phyloP scores from a whole-genome alignment of 306 rosid genomes.

The Castanea crenata region DNA sequence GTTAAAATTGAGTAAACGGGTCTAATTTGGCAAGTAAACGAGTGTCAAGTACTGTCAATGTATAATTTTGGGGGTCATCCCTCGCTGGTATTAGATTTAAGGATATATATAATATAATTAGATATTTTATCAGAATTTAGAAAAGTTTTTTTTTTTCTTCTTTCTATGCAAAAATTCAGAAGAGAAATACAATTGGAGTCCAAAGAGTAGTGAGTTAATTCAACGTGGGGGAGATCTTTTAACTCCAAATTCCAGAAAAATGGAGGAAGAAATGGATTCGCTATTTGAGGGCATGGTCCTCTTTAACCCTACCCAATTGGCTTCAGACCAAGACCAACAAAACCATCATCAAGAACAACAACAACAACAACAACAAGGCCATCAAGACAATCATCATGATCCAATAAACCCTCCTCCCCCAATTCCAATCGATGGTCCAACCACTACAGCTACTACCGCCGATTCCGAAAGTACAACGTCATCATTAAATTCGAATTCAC shows the following conservation, averaged over 20 bases:
- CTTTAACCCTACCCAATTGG: conserved; percentile 45
- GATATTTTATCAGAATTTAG: too few relatives aligned
- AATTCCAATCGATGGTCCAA: conserved; percentile 14
- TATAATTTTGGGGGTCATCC: too few relatives aligned
- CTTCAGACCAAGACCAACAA: conserved; percentile 14
- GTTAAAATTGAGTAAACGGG: too few relatives aligned
- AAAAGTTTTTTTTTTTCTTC: too few relatives aligned
- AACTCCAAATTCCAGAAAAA: background rate
- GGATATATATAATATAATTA: too few relatives aligned
- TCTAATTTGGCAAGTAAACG: too few relatives aligned
- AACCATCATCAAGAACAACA: background rate
- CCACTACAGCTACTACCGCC: background rate
- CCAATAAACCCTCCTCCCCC: background rate
- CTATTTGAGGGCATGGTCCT: conserved; percentile 80
- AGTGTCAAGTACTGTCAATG: too few relatives aligned
- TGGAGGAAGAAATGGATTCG: conserved; percentile 60
- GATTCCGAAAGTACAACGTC: background rate
- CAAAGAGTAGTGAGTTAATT: background rate
- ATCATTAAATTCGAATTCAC: background rate
- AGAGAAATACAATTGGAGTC: too few relatives aligned
- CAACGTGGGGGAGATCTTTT: background rate
- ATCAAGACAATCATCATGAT: background rate
- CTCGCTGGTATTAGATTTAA: too few relatives aligned
- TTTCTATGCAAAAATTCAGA: too few relatives aligned
- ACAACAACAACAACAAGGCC: conserved; percentile 19